Evolutionary conservation across 345 rosid genomes (phyloP), one percentile per base, ranked within the genome.

Genomic region (Gossypium anomalum): DNA sequence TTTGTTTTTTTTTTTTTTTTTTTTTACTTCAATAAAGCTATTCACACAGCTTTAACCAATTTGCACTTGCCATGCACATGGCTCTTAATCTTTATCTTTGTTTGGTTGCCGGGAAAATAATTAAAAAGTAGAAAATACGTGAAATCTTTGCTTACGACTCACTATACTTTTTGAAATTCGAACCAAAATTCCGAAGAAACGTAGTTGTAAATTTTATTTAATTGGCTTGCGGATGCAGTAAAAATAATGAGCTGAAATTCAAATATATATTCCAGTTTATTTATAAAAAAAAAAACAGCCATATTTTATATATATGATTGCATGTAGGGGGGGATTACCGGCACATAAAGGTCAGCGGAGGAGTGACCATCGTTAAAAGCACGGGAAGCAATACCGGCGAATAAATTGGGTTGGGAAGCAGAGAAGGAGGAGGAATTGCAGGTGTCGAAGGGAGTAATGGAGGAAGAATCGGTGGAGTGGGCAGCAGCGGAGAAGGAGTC

Each of bases 321-420:
- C 65, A 63, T 22, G 71, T 70, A 38, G 55, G 56, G 0, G 61
- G 45, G 25, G 0, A 58, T 76, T 91, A 95, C 99, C 92, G 99
- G 99, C 7, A 93, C 91, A 70, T 87, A 87, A 60, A 95, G 94
- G 74, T 95, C 99, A 77, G 86, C 82, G 63, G 92, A 83, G 84
- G 89, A 86, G 23, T 85, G 84, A 65, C 74, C 74, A 48, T 84
- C 89, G 41, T 85, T 14, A 59, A 80, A 74, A 68, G 68, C 80
- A 23, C 82, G 81, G 44, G 82, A 84, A 2, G 82, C 85, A 56
- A 80, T 66, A 19, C 83, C 89, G 53, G 75, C 81, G 44, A 58
- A 75, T 53, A 83, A 82, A 77, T 74, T 78, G 0, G 85, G 81
- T 14, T 81, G 87, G 41, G 81, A 73, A 1, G 76, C 79, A 12